These are phyloP conservation scores for Pyrenophora tritici-repentis DNA, from an alignment of 2,329 filamentous ascomycete species.

Conservation along the genomic window DNA sequence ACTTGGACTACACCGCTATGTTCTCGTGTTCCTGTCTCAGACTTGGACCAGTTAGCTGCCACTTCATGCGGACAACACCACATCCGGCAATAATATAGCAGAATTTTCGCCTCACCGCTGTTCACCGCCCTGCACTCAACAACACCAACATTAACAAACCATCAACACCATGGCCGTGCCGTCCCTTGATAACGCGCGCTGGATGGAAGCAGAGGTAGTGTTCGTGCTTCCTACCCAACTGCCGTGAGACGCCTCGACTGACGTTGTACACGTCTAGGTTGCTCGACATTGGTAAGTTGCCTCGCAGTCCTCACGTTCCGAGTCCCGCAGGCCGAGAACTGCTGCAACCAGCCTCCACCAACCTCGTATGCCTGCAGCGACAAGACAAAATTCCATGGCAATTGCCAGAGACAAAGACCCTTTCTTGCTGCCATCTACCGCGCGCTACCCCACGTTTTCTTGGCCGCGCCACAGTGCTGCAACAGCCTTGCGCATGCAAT, in stretches of 20 bases:
- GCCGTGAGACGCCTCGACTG: too few species aligned
- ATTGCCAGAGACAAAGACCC: constrained; percentile 5
- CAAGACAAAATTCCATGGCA: constrained; percentile 4
- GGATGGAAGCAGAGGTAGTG: constrained; percentile 52
- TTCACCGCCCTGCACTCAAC: constrained; percentile 37
- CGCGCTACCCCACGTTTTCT: constrained; percentile 36
- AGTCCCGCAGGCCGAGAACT: constrained; percentile 18
- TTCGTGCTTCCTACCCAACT: constrained; percentile 4
- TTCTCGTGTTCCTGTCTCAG: constrained; percentile 28
- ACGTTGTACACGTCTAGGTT: constrained; percentile 27
- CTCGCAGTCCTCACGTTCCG: constrained; percentile 13
- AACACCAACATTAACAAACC: constrained; percentile 17
- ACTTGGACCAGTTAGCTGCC: constrained; percentile 37
- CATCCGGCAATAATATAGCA: constrained; percentile 19
- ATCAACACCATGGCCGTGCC: constrained; percentile 35
- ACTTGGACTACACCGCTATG: constrained; percentile 33
- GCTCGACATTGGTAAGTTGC: constrained; percentile 63
- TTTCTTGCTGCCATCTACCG: constrained; percentile 20
- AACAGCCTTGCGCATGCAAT: constrained; percentile 20
- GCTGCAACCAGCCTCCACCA: constrained; percentile 27
- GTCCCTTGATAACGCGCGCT: constrained; percentile 36
- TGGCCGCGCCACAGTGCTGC: constrained; percentile 30
- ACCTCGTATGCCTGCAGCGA: constrained; percentile 23
- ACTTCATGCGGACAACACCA: constrained; percentile 29
- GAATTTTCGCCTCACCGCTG: constrained; percentile 42